These are phyloP conservation scores for Fusarium annulatum DNA, from an alignment of 2,329 filamentous ascomycete genomes.

Conservation along the genomic window DNA sequence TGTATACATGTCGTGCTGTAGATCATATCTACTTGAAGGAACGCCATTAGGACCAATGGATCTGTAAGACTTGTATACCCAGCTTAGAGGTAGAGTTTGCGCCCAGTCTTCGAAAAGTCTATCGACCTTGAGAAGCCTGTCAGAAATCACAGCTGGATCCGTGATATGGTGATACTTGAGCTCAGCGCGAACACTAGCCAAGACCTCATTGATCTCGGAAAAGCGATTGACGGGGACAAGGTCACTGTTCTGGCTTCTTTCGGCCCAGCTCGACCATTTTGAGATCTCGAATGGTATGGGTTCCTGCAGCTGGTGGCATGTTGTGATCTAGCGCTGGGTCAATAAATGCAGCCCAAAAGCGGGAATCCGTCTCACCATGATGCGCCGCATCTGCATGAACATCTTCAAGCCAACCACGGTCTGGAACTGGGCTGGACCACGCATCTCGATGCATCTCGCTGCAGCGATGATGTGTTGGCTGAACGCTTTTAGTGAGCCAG, in stretches of 20 bases:
- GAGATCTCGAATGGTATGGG: constrained; percentile 31
- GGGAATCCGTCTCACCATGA: constrained; percentile 16
- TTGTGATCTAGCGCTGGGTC: constrained; percentile 19
- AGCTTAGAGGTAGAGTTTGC: neutral
- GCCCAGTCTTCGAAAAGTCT: constrained; percentile 16
- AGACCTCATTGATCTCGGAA: constrained; percentile 23
- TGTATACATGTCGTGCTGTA: constrained; percentile 27
- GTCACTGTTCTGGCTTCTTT: neutral
- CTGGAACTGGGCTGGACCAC: constrained; percentile 31
- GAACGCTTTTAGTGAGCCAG: constrained; percentile 32
- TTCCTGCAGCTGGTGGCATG: constrained; percentile 40
- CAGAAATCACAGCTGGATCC: constrained; percentile 10
- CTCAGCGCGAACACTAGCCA: constrained; percentile 17
- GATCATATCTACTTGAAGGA: constrained; percentile 7
- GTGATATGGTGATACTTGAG: constrained; percentile 25
- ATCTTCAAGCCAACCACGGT: constrained; percentile 21
- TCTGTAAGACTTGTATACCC: constrained; percentile 26
- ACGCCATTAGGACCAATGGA: constrained; percentile 5
- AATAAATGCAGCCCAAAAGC: neutral
- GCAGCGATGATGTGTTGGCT: constrained; percentile 37
- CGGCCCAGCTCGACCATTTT: constrained; percentile 36
- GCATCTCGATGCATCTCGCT: constrained; percentile 37
- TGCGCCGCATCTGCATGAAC: constrained; percentile 34
- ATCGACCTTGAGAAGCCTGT: constrained; percentile 26
- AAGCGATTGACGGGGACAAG: constrained; percentile 17